Evolutionary conservation across 192 early-diverging fungal species (phyloP).

Genomic region (Coemansia sp.): DNA sequence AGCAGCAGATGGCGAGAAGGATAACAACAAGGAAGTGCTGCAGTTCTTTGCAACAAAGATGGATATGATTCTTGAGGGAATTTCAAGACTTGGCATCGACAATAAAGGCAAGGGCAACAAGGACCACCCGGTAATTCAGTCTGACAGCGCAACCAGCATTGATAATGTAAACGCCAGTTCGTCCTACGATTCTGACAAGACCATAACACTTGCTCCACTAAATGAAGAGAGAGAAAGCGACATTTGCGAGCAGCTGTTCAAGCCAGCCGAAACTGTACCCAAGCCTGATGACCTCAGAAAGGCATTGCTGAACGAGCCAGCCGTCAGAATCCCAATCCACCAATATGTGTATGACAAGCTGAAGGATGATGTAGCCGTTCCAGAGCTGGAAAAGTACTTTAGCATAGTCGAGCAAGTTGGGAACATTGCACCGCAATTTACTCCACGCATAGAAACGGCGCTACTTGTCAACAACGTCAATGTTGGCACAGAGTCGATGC

Average conservation of each 20-base stretch:
- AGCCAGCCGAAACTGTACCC: constrained; percentile 16
- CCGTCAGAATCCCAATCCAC: constrained; percentile 37
- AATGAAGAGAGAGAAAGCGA: constrained; percentile 16
- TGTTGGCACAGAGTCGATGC: constrained; percentile 43
- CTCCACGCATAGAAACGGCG: constrained; percentile 33
- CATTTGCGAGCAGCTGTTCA: constrained; percentile 24
- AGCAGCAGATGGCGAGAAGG: background rate
- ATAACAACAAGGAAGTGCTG: background rate
- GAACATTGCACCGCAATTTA: constrained; percentile 38
- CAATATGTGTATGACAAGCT: constrained; percentile 16
- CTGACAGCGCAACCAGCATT: background rate
- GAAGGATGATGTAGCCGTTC: constrained; percentile 2
- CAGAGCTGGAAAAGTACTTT: constrained; percentile 16
- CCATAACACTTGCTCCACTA: background rate
- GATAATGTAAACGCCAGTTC: background rate
- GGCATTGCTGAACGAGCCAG: constrained; percentile 5
- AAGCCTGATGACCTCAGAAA: constrained; percentile 1
- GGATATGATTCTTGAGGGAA: constrained; percentile 3
- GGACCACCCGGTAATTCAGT: background rate
- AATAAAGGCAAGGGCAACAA: background rate
- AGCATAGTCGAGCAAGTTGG: constrained; percentile 42
- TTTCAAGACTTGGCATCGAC: constrained; percentile 1
- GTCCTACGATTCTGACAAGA: constrained; percentile 23
- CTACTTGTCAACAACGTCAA: constrained; percentile 16
- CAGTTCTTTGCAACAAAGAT: constrained; percentile 4